Evolutionary conservation across 148 eudicot species (phyloP), one percentile per base, ranked within the genome.

Genomic region (Polygonum maritimum): DNA sequence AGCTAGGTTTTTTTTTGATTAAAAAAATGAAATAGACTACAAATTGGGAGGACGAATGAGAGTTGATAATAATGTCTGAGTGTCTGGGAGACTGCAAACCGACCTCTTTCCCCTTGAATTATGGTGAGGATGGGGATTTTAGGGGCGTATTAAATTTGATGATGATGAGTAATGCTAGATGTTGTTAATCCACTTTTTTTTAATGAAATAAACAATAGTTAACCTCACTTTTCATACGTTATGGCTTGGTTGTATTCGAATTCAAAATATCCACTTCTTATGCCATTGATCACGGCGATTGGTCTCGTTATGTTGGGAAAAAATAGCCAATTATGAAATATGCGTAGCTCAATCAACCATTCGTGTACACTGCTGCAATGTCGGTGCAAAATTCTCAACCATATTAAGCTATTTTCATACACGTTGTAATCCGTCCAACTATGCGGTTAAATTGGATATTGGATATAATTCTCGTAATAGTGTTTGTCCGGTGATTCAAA

Each of bases 71-170:
- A n/a, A 11, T 73, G 52, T 81, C 79, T 75, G 31, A 26, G 31
- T 26, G 78, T 63, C 55, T 26, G 69, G 31, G 36, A 13, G 57
- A 65, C 38, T 78, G 22, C 67, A 75, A 57, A 78, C 76, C 78
- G 73, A 78, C 67, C 45, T 33, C 21, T 81, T 75, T 75, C 73
- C 52, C 84, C 83, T 74, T 81, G 78, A 78, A 69, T 81, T 65
- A 74, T 54, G 78, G 80, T 54, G 78, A 78, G 44, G 36, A 14
- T 71, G 49, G 10, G 48, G 36, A 31, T 26, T 60, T 60, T 60
- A 31, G 31, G 26, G 67, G 36, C 67, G 36, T 22, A 60, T 22
- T 54, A n/a, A 54, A 54, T 54, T n/a, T 3, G n/a, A 54, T n/a
- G 10, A 54, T n/a, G 10, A n/a, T 19, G 22, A 54, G 22, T 54